A percentile compares a stretch with the other conserved stretches of the same genome.
Conservation (phyloP, 139 green algal species). For the Klebsormidium nitens region DNA sequence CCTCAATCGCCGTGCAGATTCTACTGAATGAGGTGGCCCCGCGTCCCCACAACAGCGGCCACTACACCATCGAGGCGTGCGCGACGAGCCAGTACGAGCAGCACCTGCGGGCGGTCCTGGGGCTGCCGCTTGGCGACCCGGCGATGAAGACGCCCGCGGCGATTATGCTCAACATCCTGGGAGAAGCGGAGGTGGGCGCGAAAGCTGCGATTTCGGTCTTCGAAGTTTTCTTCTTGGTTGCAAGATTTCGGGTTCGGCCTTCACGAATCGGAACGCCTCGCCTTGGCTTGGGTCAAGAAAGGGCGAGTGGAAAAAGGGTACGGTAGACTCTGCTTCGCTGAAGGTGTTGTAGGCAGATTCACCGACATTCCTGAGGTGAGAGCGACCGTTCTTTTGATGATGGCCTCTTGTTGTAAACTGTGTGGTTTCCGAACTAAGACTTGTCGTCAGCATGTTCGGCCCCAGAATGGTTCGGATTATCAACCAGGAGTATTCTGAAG, state of each 20-base stretch:
- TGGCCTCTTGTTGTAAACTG: too few relatives aligned
- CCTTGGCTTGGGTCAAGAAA: too few relatives aligned
- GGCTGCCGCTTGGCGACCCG: conserved; percentile 87
- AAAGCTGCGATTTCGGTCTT: not conserved
- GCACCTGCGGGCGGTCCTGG: conserved; percentile 87
- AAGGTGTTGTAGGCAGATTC: too few relatives aligned
- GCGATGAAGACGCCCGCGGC: conserved; percentile 49
- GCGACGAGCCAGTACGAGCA: conserved; percentile 87
- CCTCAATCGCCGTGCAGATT: conserved; percentile 40
- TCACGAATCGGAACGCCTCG: too few relatives aligned
- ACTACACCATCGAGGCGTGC: conserved; percentile 97
- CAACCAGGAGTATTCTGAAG: too few relatives aligned
- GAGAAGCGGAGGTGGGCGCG: conserved; percentile 56
- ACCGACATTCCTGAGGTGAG: too few relatives aligned
- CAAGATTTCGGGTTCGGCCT: not conserved
- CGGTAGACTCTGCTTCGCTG: not conserved
- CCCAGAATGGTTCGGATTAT: too few relatives aligned
- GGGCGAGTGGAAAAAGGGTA: not conserved
- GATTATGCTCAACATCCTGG: conserved; percentile 71
- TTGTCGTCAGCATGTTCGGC: too few relatives aligned
- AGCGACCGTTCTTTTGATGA: too few relatives aligned
- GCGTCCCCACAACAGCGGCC: conserved; percentile 92
- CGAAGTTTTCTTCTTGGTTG: not conserved
- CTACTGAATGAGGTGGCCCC: conserved; percentile 95
- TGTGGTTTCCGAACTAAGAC: too few relatives aligned